These are phyloP conservation scores for Diatrype stigma DNA, from an alignment of 2,329 filamentous ascomycete species.

Conservation along the genomic window DNA sequence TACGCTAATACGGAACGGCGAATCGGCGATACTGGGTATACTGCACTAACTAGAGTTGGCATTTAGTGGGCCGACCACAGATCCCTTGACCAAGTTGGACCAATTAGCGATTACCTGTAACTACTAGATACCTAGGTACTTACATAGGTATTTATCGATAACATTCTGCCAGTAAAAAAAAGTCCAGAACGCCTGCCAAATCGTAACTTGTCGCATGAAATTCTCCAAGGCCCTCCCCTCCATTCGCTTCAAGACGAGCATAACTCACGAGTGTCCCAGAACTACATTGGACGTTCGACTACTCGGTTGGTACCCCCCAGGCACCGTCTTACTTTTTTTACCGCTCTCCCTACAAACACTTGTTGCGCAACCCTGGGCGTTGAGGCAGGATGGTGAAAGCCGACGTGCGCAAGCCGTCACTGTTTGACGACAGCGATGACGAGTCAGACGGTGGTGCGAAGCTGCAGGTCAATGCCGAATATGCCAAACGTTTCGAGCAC, in stretches of 20 bases:
- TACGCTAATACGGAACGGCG: no score
- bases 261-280: no score
- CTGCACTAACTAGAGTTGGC: no score
- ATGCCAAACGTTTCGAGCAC: constrained; percentile 83
- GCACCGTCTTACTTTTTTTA: not conserved
- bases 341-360: not conserved
- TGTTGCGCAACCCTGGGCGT: not conserved
- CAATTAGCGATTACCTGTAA: not conserved
- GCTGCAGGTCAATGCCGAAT: constrained; percentile 87
- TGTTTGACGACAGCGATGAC: constrained; percentile 55
- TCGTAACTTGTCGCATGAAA: not conserved
- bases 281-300: no score
- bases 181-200: constrained; percentile 5
- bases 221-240: no score
- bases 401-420: constrained; percentile 36
- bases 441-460: constrained; percentile 41
- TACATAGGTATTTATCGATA: not conserved
- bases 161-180: constrained; percentile 14
- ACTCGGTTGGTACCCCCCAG: no score
- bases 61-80: not conserved
- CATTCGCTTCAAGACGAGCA: no score
- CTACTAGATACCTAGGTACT: not conserved
- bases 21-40: no score
- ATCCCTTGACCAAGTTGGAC: not conserved
- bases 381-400: constrained; percentile 25